Evolutionary conservation across 176 grass and related monocot species (phyloP).

Genomic region (Juncus inflexus): DNA sequence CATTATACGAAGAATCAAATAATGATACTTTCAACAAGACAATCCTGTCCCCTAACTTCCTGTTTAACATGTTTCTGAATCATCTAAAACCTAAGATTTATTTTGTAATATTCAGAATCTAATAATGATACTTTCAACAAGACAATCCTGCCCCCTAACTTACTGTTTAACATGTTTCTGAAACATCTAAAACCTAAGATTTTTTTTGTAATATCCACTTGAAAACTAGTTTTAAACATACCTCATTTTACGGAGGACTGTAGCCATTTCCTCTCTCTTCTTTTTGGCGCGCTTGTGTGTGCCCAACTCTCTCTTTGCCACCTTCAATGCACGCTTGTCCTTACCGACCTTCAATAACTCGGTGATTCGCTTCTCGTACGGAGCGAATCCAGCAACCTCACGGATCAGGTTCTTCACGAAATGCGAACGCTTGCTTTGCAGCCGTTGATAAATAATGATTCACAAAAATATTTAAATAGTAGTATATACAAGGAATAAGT

Average conservation of each 20-base stretch:
- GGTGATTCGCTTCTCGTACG: constrained; percentile 30
- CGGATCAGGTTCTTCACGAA: constrained; percentile 28
- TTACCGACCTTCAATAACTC: constrained; percentile 31
- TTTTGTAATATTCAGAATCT: neutral
- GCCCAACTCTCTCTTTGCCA: constrained; percentile 28
- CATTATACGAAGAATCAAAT: neutral
- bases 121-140: neutral
- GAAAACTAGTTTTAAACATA: neutral
- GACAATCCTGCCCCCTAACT: neutral
- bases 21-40: neutral
- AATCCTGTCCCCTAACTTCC: too few relatives aligned
- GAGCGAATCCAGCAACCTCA: constrained; percentile 31
- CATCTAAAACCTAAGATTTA: neutral
- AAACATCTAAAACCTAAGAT: neutral
- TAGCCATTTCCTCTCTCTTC: constrained; percentile 33
- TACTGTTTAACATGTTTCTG: neutral
- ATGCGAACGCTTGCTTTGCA: constrained; percentile 28
- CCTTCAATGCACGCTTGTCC: constrained; percentile 28
- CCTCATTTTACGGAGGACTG: constrained; percentile 35
- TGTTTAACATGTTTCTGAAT: neutral
- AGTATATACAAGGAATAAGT: too few relatives aligned
- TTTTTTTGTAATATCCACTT: neutral
- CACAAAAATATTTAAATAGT: too few relatives aligned
- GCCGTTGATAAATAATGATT: too few relatives aligned
- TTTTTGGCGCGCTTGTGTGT: constrained; percentile 35